Percentiles rank a stretch among this genome's conserved stretches.
phyloP scores from a whole-genome alignment of 2,329 filamentous ascomycete genomes.

The Macrophomina phaseolina region DNA sequence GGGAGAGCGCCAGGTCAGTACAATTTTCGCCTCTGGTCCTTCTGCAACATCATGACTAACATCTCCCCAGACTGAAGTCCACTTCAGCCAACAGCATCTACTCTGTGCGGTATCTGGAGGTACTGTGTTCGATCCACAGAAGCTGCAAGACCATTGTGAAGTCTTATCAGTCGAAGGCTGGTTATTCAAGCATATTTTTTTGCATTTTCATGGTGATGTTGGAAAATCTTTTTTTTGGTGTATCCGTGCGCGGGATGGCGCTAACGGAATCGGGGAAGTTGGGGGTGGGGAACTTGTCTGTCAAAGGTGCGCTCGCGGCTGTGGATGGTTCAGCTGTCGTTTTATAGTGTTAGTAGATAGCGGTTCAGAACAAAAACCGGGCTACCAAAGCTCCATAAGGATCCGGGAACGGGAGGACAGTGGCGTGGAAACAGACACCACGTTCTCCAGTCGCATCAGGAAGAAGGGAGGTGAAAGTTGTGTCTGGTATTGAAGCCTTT shows the following conservation, averaged over 20 bases:
- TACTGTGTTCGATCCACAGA: conserved; percentile 47
- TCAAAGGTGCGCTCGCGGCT: not conserved
- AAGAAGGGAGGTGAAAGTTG: no score
- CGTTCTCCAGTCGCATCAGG: no score
- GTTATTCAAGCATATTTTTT: not conserved
- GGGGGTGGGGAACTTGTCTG: not conserved
- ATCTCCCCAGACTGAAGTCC: conserved; percentile 40
- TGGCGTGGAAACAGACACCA: no score
- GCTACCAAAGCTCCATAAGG: no score
- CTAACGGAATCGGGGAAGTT: not conserved
- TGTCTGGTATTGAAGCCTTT: no score
- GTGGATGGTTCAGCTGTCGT: no score
- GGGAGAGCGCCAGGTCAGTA: conserved; percentile 39
- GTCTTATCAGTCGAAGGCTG: not conserved
- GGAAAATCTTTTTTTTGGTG: conserved; percentile 4
- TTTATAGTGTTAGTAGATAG: no score
- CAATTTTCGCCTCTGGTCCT: not conserved
- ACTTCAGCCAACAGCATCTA: conserved; percentile 34
- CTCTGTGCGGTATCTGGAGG: conserved; percentile 44
- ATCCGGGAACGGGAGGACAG: no score
- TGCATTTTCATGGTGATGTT: not conserved
- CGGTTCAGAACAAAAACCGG: no score
- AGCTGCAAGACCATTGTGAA: conserved; percentile 35
- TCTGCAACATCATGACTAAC: not conserved
- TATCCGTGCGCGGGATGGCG: not conserved